These are phyloP conservation scores for Ceratobasidium sp. DNA, from an alignment of 1,284 basidiomycete genomes.

Conservation along the genomic window DNA sequence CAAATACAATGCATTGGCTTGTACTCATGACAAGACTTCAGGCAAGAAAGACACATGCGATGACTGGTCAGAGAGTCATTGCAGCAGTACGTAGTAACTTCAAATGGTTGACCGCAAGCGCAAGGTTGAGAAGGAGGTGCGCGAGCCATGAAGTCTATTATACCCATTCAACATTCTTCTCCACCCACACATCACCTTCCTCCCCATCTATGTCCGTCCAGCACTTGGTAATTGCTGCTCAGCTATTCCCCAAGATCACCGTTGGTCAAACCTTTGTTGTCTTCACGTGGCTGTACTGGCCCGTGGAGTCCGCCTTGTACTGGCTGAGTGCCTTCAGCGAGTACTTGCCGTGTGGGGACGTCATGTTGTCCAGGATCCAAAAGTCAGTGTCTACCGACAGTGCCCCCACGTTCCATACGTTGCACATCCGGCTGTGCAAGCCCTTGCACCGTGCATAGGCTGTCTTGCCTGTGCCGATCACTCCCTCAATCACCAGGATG, in stretches of 20 bases:
- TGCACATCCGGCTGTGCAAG: conserved; percentile 7
- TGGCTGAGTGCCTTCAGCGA: background rate
- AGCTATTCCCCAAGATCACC: no score
- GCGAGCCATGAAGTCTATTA: no score
- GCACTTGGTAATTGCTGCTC: no score
- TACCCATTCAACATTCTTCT: no score
- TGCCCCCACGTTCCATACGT: background rate
- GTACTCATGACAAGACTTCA: background rate
- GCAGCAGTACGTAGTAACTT: no score
- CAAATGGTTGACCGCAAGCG: no score
- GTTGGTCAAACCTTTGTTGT: no score
- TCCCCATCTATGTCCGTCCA: no score
- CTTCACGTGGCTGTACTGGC: no score
- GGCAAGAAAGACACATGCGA: background rate
- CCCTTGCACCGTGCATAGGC: no score
- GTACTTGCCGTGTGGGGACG: background rate
- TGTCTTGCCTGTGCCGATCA: background rate
- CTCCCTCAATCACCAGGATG: conserved; percentile 6
- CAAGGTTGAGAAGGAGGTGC: no score
- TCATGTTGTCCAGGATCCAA: conserved; percentile 4
- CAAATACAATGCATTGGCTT: background rate
- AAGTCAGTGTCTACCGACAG: background rate
- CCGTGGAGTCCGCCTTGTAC: background rate
- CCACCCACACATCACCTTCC: no score
- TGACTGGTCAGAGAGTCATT: background rate